These are phyloP conservation scores for Graphium sp. DNA, from an alignment of 2,329 filamentous ascomycete genomes.

Conservation along the genomic window DNA sequence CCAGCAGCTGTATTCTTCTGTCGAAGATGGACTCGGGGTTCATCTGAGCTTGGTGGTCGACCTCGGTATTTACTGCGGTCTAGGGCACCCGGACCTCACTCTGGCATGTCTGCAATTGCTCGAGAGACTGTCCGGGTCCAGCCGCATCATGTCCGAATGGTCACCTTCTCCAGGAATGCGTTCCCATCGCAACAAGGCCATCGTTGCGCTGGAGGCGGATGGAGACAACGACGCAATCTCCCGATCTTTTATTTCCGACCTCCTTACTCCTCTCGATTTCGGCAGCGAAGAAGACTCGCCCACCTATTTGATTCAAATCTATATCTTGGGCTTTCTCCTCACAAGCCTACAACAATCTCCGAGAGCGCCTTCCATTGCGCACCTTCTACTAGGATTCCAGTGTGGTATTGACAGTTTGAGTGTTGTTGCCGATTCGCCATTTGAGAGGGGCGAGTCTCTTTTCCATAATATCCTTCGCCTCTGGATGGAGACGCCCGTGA, in stretches of 20 bases:
- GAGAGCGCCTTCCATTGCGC: constrained; percentile 71
- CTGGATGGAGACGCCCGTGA: constrained; percentile 51
- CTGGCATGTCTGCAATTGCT: constrained; percentile 67
- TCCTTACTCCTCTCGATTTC: constrained; percentile 55
- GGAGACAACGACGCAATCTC: constrained; percentile 69
- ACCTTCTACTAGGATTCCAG: constrained; percentile 75
- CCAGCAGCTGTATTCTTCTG: constrained; percentile 59
- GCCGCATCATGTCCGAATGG: constrained; percentile 60
- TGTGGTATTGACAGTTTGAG: constrained; percentile 57
- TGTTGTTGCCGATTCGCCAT: constrained; percentile 50
- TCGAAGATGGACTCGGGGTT: constrained; percentile 80
- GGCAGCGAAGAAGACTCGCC: constrained; percentile 52
- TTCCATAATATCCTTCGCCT: constrained; percentile 69
- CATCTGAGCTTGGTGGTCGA: constrained; percentile 66
- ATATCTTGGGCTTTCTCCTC: constrained; percentile 73
- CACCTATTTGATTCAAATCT: constrained; percentile 66
- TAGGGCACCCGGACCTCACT: constrained; percentile 66
- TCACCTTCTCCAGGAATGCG: constrained; percentile 14
- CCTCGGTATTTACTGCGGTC: constrained; percentile 72
- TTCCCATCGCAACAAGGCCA: constrained; percentile 60
- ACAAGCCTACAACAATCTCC: constrained; percentile 61
- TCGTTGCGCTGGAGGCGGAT: constrained; percentile 73
- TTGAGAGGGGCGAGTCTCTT: constrained; percentile 55
- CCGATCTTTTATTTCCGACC: constrained; percentile 51
- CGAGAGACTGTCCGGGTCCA: constrained; percentile 72